Conservation (phyloP, 148 eudicot species). For the Spergularia marina region DNA sequence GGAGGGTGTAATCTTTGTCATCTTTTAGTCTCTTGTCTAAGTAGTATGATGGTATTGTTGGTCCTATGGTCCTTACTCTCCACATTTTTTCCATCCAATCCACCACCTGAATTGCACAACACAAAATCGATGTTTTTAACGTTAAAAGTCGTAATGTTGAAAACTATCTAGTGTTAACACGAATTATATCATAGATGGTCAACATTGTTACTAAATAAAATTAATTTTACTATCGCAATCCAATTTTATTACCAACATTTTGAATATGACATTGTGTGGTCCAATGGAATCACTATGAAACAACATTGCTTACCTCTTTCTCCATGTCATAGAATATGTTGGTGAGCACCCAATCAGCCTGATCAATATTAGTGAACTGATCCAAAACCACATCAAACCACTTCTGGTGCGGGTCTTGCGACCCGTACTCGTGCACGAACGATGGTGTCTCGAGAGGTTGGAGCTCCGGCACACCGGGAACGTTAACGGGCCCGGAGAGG, state of each 20-base stretch:
- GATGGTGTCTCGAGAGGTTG: conserved; percentile 37
- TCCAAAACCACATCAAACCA: conserved; percentile 26
- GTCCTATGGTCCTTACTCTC: conserved; percentile 50
- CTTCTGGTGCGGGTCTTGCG: conserved; percentile 19
- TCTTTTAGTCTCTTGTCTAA: conserved; percentile 43
- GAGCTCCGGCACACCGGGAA: conserved; percentile 45
- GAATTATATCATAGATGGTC: no score
- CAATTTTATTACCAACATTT: no score
- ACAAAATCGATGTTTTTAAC: neutral
- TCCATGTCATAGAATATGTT: conserved; percentile 46
- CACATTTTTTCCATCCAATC: conserved; percentile 48
- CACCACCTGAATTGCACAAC: conserved; percentile 26
- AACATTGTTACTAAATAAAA: no score
- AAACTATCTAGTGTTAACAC: no score
- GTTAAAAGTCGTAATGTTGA: neutral
- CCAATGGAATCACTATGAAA: neutral
- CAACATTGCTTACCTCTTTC: conserved; percentile 32
- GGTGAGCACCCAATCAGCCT: conserved; percentile 41
- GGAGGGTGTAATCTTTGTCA: conserved; percentile 47
- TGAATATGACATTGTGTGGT: no score
- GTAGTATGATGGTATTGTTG: conserved; percentile 59
- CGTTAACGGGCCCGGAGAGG: conserved; percentile 23
- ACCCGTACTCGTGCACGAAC: conserved; percentile 33
- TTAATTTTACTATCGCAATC: no score
- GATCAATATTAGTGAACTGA: conserved; percentile 44